These are phyloP conservation scores for Tolypocladium ophioglossoides DNA, from an alignment of 2,329 filamentous ascomycete species.

Conservation along the genomic window DNA sequence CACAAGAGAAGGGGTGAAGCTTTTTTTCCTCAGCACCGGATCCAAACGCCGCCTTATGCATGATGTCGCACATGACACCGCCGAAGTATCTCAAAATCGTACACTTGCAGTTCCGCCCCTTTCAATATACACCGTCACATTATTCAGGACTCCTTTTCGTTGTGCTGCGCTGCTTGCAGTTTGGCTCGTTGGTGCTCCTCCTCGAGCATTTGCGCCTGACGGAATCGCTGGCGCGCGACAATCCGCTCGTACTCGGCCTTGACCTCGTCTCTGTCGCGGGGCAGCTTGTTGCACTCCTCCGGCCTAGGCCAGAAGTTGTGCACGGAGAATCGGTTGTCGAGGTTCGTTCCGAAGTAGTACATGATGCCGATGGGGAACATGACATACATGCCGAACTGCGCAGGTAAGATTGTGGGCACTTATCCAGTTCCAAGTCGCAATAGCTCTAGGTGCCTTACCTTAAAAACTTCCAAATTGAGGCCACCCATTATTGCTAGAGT, in stretches of 20 bases:
- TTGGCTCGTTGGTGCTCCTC: constrained; percentile 19
- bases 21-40: not conserved
- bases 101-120: not conserved
- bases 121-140: not conserved
- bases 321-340: constrained; percentile 82
- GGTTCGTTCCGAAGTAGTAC: constrained; percentile 99
- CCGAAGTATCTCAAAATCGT: constrained; percentile 1
- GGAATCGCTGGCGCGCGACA: constrained; percentile 55
- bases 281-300: constrained; percentile 65
- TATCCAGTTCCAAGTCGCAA: not conserved
- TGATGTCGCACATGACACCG: not conserved
- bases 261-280: constrained; percentile 73
- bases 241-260: constrained; percentile 67
- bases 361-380: constrained; percentile 98
- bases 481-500: constrained; percentile 51
- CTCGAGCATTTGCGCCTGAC: constrained; percentile 47
- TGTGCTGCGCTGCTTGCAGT: constrained; percentile 12
- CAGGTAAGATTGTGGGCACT: not conserved
- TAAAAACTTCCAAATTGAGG: constrained; percentile 89
- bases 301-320: constrained; percentile 88
- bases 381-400: constrained; percentile 93
- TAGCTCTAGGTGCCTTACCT: constrained; percentile 43
- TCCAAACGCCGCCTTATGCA: constrained; percentile 5
- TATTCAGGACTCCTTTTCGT: constrained; percentile 11
- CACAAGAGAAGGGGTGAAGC: constrained; percentile 8